Conservation (phyloP, 208 protist genomes). For the Acanthamoeba castellanii region DNA sequence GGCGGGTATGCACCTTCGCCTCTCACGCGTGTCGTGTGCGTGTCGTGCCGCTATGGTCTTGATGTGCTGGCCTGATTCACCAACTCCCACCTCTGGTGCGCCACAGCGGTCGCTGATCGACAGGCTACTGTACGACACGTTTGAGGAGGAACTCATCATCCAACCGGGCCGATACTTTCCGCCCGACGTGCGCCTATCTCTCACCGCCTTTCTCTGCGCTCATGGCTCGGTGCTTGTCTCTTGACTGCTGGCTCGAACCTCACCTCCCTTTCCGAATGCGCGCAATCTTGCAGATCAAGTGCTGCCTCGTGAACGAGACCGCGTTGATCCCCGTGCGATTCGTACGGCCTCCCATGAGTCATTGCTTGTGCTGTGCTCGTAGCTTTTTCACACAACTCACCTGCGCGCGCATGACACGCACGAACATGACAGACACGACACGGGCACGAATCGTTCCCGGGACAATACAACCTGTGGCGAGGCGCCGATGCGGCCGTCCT, state of each 20-base stretch:
- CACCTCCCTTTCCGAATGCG: not conserved
- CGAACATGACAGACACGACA: not conserved
- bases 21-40: not conserved
- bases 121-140: slow-evolving; percentile 16
- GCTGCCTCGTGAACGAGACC: slow-evolving; percentile 28
- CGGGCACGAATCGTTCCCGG: not conserved
- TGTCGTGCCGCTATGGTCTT: not conserved
- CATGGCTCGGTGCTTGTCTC: not conserved
- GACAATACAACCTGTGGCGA: slow-evolving; percentile 20
- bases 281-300: not conserved
- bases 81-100: not conserved
- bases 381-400: not conserved
- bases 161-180: slow-evolving; percentile 1
- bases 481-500: slow-evolving; percentile 16
- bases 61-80: not conserved
- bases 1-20: not conserved
- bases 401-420: not conserved
- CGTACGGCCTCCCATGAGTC: not conserved
- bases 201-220: not conserved
- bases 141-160: not conserved
- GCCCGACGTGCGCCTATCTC: not conserved
- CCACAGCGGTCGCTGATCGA: slow-evolving; percentile 8
- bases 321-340: slow-evolving; percentile 12
- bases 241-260: not conserved
- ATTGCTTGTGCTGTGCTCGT: not conserved